Evolutionary conservation across 2,329 filamentous ascomycete genomes (phyloP), one percentile per base, ranked within the genome.

Genomic region (Apiospora kogelbergensis): DNA sequence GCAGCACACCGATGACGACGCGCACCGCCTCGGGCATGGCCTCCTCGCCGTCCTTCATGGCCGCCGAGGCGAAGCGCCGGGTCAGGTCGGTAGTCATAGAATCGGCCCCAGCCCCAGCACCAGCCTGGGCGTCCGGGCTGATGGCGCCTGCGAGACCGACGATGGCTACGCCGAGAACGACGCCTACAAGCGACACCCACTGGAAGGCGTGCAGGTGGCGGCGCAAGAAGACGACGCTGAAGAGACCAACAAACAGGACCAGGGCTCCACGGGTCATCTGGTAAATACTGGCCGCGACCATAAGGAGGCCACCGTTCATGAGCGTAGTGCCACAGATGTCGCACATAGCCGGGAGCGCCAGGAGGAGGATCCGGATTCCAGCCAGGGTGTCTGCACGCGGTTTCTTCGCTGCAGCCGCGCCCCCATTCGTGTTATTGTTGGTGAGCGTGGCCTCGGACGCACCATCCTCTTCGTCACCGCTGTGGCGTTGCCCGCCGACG

Each of bases 221-320:
- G 75, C 89, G 91, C 69, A 99, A 84, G 80, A 99, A 98, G 15
- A 97, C 76, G 37, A 99, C 95, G 76, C 94, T 97, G 82, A 99
- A 98, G 0, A 98, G 83, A 0, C 96, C 96, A 24, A 99, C 96
- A 75, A 99, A 99, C 7, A 99, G 86, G 3, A 99, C 95, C 53
- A 99, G 86, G 0, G 96, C 96, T 10, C 96, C 96, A 70, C 96
- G 87, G 1, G 95, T 98, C 96, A 99, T 99, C 82, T 99, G 96
- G 82, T 98, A 99, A 77, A 99, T 98, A 70, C 93, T 97, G 1
- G 96, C 94, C 15, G 93, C 96, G 30, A 98, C 95, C 78, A 98
- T 95, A 65, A 98, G 86, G 73, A 99, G 85, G 3, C 96, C 96
- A 5, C 94, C 93, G 77, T 99, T 99, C 95, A 99, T 98, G 68